A percentile compares a stretch with the other conserved stretches of the same genome.
These are phyloP conservation scores for Pseudognaphalium luteoalbum DNA, from an alignment of 129 eudicot genomes.

Conservation along the genomic window DNA sequence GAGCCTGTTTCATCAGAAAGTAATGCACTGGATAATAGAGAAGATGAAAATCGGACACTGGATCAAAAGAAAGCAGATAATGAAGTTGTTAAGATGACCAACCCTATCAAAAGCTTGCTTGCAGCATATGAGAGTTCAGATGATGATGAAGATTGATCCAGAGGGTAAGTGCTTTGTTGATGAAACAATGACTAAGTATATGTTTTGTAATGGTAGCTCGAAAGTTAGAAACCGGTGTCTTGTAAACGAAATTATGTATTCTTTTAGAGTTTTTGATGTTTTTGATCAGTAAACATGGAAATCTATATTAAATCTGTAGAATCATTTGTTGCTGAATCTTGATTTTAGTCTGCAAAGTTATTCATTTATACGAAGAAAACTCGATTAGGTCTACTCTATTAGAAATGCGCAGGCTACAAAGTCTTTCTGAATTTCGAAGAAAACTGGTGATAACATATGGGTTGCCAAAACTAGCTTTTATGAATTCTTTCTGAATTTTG, in stretches of 20 bases:
- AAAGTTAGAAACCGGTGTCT: conserved; percentile 21
- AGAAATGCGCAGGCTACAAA: neutral
- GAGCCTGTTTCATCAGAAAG: conserved; percentile 29
- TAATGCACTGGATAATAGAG: conserved; percentile 22
- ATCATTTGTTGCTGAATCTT: conserved; percentile 5
- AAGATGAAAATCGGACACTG: conserved; percentile 25
- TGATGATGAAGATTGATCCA: conserved; percentile 66
- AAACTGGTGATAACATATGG: too few species aligned
- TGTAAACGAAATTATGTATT: conserved; percentile 1
- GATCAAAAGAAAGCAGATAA: conserved; percentile 20
- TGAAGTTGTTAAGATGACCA: conserved; percentile 33
- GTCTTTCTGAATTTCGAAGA: too few species aligned
- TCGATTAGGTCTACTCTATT: neutral
- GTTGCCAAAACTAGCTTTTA: too few species aligned
- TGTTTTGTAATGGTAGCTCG: conserved; percentile 26
- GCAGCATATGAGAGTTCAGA: conserved; percentile 86
- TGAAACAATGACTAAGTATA: conserved; percentile 4
- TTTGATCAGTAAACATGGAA: conserved; percentile 2
- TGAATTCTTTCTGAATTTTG: too few species aligned
- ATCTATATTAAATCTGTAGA: conserved; percentile 3
- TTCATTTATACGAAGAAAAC: conserved; percentile 5
- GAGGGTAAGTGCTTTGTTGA: conserved; percentile 25
- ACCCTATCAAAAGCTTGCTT: conserved; percentile 71
- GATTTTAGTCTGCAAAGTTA: conserved; percentile 11
- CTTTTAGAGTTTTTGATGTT: neutral